Base-by-base conservation (phyloP, 495 filamentous ascomycete species). In the Xylaria palmicola region DNA sequence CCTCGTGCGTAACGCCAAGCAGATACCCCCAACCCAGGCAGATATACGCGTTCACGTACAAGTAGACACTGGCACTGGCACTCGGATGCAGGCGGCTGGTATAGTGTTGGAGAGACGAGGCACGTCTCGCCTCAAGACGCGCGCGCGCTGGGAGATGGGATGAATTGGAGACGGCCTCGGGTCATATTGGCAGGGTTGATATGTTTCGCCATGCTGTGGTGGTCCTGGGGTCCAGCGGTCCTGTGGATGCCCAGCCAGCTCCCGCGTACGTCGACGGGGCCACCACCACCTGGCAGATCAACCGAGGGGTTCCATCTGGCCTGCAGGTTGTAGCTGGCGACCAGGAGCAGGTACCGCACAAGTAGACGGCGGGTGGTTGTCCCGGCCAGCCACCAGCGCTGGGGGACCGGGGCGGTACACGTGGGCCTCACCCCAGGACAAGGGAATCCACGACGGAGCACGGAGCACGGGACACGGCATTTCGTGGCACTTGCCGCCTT, bases 401-500 rank as follows among this genome's bases (percentile, higher is more conserved):
- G 27, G 8, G 53, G 0, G 39, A 56, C 53, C 10, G 37, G 39
- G 24, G 32, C 20, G 39, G 8, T 56, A 56, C 53, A 26, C 36
- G 6, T 19, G 39, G 26, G 37, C 22, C 20, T 26, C 44, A 39
- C n/a, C 26, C 19, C 10, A 20, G 8, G 24, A 56, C 53, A 44
- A 43, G 53, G 24, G 19, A 22, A 44, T 17, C 48, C 32, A 3
- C 48, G 1, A 51, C 29, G 17, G 48, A 32, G 48, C 48, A 56
- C 5, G 10, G 39, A 44, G 41, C 41, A 44, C 41, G 17, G 41
- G 22, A 19, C 41, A 44, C 39, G 53, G 53, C 53, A 44, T 56
- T 56, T 56, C 37, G 53, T 56, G 37, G 53, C 53, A 56, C 53
- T 56, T 56, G 53, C 53, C 53, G 37, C 39, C 17, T 39, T 56